These are phyloP conservation scores for Vanrija sp. DNA, from an alignment of 1,284 basidiomycete species.

Conservation along the genomic window DNA sequence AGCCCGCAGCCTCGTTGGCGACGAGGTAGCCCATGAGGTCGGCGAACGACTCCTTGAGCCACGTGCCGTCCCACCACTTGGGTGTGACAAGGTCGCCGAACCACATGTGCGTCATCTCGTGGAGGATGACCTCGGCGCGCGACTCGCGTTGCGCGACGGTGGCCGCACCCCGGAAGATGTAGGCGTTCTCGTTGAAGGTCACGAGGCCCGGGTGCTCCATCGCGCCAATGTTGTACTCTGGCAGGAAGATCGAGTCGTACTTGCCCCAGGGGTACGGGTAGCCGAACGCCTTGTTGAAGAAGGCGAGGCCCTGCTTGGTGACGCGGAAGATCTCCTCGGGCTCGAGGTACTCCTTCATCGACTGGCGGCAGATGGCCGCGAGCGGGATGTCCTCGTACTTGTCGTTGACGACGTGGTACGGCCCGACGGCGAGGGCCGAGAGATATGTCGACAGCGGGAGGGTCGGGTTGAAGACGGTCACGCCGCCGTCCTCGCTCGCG, in stretches of 20 bases:
- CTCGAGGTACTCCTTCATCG: constrained; percentile 9
- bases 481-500: not conserved
- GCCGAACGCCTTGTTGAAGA: constrained; percentile 3
- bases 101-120: constrained; percentile 14
- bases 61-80: constrained; percentile 10
- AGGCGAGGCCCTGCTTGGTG: constrained; percentile 6
- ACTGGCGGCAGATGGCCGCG: constrained; percentile 5
- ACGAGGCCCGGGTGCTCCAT: constrained; percentile 12
- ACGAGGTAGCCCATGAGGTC: constrained; percentile 11
- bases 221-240: constrained; percentile 13
- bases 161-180: constrained; percentile 10
- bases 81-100: constrained; percentile 7
- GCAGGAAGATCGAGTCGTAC: constrained; percentile 13
- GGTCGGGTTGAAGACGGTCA: constrained; percentile 2
- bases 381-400: not conserved
- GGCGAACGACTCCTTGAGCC: constrained; percentile 13
- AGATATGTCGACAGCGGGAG: constrained; percentile 9
- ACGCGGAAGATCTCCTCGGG: constrained; percentile 7
- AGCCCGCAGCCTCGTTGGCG: constrained; percentile 5
- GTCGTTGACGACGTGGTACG: constrained; percentile 4
- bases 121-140: constrained; percentile 4
- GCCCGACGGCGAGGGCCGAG: constrained; percentile 6
- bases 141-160: constrained; percentile 2
- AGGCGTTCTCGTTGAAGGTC: constrained; percentile 4
- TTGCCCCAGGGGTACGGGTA: constrained; percentile 13